These are phyloP conservation scores for Neurospora sp. DNA, from an alignment of 2,329 filamentous ascomycete genomes.

Conservation along the genomic window DNA sequence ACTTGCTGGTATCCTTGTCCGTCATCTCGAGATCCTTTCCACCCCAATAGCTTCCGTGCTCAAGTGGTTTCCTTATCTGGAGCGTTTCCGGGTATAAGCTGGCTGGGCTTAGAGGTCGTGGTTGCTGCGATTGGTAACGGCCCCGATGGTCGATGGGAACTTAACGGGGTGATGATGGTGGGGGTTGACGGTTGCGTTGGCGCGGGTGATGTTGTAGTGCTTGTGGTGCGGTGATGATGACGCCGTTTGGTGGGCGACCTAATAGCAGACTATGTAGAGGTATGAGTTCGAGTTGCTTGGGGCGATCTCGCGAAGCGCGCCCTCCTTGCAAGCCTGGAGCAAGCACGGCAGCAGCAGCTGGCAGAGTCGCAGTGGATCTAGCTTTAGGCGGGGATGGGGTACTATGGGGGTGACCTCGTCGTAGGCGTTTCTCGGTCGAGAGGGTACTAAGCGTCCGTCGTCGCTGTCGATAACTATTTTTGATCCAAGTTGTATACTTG, in stretches of 20 bases:
- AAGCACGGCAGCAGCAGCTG: background rate
- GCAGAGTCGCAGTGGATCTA: background rate
- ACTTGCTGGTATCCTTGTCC: conserved; percentile 54
- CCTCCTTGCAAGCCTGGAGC: background rate
- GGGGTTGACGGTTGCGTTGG: background rate
- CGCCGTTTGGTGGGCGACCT: background rate
- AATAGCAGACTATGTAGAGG: background rate
- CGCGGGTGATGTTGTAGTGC: background rate
- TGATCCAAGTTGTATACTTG: background rate
- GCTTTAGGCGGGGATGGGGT: background rate
- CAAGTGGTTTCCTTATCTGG: conserved; percentile 59
- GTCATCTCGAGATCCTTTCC: conserved; percentile 61
- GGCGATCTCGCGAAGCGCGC: background rate
- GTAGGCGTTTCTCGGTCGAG: background rate
- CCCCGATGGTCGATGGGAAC: conserved; percentile 6
- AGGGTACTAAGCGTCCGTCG: background rate
- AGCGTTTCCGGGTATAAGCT: conserved; percentile 61
- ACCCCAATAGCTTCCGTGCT: conserved; percentile 54
- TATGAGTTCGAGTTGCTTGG: background rate
- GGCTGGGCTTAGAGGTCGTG: conserved; percentile 13
- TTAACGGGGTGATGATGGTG: conserved; percentile 6
- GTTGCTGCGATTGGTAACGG: background rate
- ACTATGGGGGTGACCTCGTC: background rate
- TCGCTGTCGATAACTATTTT: background rate
- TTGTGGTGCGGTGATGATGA: background rate